Conservation (phyloP, 2,329 filamentous ascomycete genomes). For the Polytolypa hystricis region DNA sequence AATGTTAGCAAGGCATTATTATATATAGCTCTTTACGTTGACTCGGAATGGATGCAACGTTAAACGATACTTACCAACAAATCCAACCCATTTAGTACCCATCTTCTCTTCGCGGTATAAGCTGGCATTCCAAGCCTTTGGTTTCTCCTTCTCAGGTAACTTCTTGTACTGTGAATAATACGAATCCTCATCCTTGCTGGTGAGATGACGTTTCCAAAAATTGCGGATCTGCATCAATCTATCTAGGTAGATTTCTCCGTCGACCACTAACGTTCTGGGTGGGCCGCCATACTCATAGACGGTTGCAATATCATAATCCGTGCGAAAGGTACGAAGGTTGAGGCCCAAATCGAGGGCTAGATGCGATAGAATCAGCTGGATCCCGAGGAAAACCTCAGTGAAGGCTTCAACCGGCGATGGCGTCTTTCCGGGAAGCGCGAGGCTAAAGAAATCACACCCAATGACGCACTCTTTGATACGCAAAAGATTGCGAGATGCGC, state of each 20-base stretch:
- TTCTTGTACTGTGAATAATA: slow-evolving; percentile 17
- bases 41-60: slow-evolving; percentile 2
- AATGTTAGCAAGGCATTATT: neutral
- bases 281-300: slow-evolving; percentile 18
- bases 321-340: slow-evolving; percentile 16
- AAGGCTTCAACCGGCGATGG: slow-evolving; percentile 11
- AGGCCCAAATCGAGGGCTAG: slow-evolving; percentile 22
- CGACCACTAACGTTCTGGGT: slow-evolving; percentile 12
- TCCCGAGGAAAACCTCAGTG: slow-evolving; percentile 13
- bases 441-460: slow-evolving; percentile 15
- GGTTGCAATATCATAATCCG: slow-evolving; percentile 21
- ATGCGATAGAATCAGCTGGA: slow-evolving; percentile 22
- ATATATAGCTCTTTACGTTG: neutral
- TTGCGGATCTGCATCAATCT: slow-evolving; percentile 30
- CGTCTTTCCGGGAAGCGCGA: slow-evolving; percentile 14
- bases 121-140: slow-evolving; percentile 12
- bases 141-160: slow-evolving; percentile 13
- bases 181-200: slow-evolving; percentile 18
- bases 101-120: slow-evolving; percentile 7
- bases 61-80: slow-evolving; percentile 19
- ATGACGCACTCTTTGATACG: slow-evolving; percentile 14
- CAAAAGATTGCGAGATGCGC: neutral
- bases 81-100: slow-evolving; percentile 23
- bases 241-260: slow-evolving; percentile 17
- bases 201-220: slow-evolving; percentile 33